Evolutionary conservation across 23 red algal species (phyloP).

Genomic region (Pyropia haitanensis): DNA sequence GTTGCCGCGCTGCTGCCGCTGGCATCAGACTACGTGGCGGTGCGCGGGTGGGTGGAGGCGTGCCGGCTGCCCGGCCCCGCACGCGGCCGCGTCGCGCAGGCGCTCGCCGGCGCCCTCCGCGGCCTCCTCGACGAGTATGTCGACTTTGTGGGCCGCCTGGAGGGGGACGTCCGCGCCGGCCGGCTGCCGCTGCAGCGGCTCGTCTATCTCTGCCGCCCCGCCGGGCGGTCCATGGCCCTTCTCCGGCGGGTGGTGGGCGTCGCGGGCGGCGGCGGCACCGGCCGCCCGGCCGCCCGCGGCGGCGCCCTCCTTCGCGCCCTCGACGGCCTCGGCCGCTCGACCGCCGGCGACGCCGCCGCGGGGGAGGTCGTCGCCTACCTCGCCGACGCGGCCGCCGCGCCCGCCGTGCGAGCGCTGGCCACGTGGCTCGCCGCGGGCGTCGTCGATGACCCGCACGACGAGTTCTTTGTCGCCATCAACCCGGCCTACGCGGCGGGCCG

Average conservation of each 20-base stretch:
- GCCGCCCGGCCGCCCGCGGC: not conserved
- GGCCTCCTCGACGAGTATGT: conserved; percentile 33
- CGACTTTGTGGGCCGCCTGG: conserved; percentile 25
- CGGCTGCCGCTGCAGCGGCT: conserved; percentile 29
- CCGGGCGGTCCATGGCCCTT: conserved; percentile 25
- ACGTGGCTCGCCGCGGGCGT: conserved; percentile 39
- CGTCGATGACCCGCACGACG: conserved; percentile 47
- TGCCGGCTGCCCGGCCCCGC: conserved; percentile 5
- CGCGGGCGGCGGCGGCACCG: not conserved
- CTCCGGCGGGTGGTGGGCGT: conserved; percentile 1
- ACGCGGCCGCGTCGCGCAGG: conserved; percentile 23
- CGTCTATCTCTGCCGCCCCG: conserved; percentile 27
- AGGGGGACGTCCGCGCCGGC: conserved; percentile 5
- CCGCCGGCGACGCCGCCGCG: conserved; percentile 28
- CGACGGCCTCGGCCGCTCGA: conserved; percentile 8
- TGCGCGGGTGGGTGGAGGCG: conserved; percentile 24
- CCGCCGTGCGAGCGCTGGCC: conserved; percentile 20
- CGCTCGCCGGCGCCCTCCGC: conserved; percentile 11
- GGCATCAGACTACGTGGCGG: conserved; percentile 15
- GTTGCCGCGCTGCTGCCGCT: conserved; percentile 12
- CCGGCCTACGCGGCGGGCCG: conserved; percentile 12
- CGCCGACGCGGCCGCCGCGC: conserved; percentile 15
- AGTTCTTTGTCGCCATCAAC: conserved; percentile 64
- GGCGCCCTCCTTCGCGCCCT: conserved; percentile 21
- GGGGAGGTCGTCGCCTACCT: conserved; percentile 13